A percentile compares a stretch with the other conserved stretches of the same genome.
Evolutionary conservation across 306 rosid species (phyloP).

Genomic region (Acacia crassicarpa): DNA sequence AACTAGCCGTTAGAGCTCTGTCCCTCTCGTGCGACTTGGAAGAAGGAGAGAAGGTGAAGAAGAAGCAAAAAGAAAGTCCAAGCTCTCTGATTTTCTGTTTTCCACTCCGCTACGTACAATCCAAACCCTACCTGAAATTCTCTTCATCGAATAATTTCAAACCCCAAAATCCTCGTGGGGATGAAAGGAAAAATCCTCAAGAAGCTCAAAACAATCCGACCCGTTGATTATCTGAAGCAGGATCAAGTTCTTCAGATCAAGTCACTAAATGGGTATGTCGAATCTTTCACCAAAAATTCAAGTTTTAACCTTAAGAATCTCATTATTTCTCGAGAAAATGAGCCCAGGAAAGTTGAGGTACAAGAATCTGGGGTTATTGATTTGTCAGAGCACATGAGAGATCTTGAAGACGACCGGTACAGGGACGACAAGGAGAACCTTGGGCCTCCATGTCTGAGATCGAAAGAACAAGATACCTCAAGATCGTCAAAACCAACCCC

Average conservation of each 20-base stretch:
- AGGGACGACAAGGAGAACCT: constrained; percentile 68
- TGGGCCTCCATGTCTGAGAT: constrained; percentile 27
- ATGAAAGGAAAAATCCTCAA: constrained; percentile 71
- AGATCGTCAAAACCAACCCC: constrained; percentile 24
- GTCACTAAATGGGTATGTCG: constrained; percentile 55
- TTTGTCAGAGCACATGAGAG: constrained; percentile 54
- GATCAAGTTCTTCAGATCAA: constrained; percentile 72
- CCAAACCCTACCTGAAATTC: neutral
- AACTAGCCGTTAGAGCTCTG: constrained; percentile 15
- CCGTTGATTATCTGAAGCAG: constrained; percentile 52
- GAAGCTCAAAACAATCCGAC: constrained; percentile 81
- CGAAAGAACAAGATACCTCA: constrained; percentile 29
- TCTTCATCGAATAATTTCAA: constrained; percentile 10
- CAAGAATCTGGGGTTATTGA: constrained; percentile 48
- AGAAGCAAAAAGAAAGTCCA: neutral
- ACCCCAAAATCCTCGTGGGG: constrained; percentile 54
- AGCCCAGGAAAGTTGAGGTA: constrained; percentile 36
- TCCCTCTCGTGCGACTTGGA: neutral
- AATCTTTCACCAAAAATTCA: constrained; percentile 40
- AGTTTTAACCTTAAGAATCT: constrained; percentile 24
- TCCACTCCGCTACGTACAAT: neutral
- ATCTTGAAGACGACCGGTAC: constrained; percentile 47
- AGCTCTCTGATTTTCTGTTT: neutral
- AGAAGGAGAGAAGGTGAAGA: neutral
- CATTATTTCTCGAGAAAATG: constrained; percentile 37